A percentile compares a stretch with the other conserved stretches of the same genome.
Conservation (phyloP, 768 basidiomycete species). For the Pholiota microspora region DNA sequence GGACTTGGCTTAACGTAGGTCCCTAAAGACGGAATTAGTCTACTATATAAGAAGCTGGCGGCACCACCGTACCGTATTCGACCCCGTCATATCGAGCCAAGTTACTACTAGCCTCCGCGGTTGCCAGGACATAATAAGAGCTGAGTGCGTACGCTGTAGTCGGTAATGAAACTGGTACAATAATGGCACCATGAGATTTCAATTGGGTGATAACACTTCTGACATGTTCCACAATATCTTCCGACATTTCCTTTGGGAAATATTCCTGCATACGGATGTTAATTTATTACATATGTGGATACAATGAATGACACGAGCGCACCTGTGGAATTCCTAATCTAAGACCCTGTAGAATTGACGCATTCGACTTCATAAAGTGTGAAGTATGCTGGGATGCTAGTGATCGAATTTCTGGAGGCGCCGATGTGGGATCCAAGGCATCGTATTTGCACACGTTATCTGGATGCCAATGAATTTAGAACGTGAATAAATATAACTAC, state of each 20-base stretch:
- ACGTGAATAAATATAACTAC: background rate
- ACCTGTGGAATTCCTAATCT: constrained; percentile 79
- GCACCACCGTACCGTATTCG: constrained; percentile 60
- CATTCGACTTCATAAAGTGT: constrained; percentile 12
- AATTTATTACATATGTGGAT: background rate
- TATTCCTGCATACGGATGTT: constrained; percentile 51
- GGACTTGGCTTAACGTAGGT: constrained; percentile 42
- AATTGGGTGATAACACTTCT: constrained; percentile 42
- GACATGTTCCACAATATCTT: constrained; percentile 41
- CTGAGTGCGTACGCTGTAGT: constrained; percentile 70
- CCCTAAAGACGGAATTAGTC: constrained; percentile 33
- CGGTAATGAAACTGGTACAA: constrained; percentile 76
- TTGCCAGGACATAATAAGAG: constrained; percentile 95
- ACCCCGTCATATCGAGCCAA: constrained; percentile 89
- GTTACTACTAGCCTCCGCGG: constrained; percentile 92
- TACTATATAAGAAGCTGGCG: background rate
- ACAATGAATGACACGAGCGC: constrained; percentile 14
- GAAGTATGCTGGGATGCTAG: constrained; percentile 16
- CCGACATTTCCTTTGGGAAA: constrained; percentile 68
- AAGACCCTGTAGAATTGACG: constrained; percentile 43
- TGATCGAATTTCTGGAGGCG: constrained; percentile 35
- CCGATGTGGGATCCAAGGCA: constrained; percentile 72
- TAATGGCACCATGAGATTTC: constrained; percentile 53
- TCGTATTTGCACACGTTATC: constrained; percentile 60
- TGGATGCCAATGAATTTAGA: no score